A percentile compares a stretch with the other conserved stretches of the same genome.
Evolutionary conservation across 2,329 filamentous ascomycete genomes (phyloP).

Genomic region (Trichoderma atrobrunneum): DNA sequence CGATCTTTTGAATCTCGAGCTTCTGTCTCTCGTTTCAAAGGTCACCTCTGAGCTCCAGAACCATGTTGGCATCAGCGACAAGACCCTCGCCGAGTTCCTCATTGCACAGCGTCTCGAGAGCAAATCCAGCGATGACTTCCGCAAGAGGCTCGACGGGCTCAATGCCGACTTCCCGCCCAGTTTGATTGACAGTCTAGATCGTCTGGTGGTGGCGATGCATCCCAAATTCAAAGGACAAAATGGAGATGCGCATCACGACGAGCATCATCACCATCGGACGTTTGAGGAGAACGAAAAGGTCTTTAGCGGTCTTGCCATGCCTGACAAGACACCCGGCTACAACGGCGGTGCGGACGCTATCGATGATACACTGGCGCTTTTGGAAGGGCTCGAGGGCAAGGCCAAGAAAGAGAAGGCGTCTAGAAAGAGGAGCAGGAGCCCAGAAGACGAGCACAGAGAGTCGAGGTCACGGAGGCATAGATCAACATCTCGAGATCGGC

Average conservation of each 20-base stretch:
- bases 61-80: conserved; percentile 86
- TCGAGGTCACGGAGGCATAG: conserved; percentile 41
- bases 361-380: conserved; percentile 86
- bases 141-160: conserved; percentile 68
- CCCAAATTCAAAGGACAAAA: conserved; percentile 73
- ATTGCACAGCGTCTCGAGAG: conserved; percentile 85
- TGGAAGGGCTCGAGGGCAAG: conserved; percentile 81
- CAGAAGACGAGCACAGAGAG: conserved; percentile 46
- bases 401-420: conserved; percentile 47
- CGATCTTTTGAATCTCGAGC: conserved; percentile 85
- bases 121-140: conserved; percentile 69
- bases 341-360: conserved; percentile 61
- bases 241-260: conserved; percentile 38
- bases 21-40: conserved; percentile 90
- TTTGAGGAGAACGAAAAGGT: conserved; percentile 74
- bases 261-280: conserved; percentile 40
- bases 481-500: conserved; percentile 43
- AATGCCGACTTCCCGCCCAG: conserved; percentile 81
- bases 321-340: conserved; percentile 61
- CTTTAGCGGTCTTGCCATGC: conserved; percentile 87
- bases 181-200: conserved; percentile 87
- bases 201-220: conserved; percentile 84
- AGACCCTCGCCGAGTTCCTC: conserved; percentile 93
- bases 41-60: conserved; percentile 94
- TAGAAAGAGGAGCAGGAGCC: conserved; percentile 60